Conservation (phyloP, 2,329 filamentous ascomycete genomes). For the Exophiala xenobiotica region DNA sequence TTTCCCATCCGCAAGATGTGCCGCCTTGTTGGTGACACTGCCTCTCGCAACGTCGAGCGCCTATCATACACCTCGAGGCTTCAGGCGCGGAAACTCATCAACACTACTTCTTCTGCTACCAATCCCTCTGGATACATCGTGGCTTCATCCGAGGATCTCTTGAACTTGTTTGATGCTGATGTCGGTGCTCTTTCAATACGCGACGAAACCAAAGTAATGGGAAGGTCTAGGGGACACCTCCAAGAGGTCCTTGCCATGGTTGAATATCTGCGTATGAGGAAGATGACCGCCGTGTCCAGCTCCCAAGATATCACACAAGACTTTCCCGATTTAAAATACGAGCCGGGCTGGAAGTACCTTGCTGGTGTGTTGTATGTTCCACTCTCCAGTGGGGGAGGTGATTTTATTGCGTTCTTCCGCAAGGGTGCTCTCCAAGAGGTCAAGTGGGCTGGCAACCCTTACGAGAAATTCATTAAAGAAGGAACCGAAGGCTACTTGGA, state of each 20-base stretch:
- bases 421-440: constrained; percentile 71
- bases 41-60: constrained; percentile 82
- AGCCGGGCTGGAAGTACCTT: constrained; percentile 74
- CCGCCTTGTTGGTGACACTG: constrained; percentile 78
- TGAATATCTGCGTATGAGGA: constrained; percentile 77
- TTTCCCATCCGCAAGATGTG: constrained; percentile 94
- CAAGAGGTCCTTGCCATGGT: constrained; percentile 82
- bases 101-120: constrained; percentile 73
- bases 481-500: constrained; percentile 74
- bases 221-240: constrained; percentile 64
- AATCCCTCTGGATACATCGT: constrained; percentile 90
- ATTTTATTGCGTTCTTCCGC: constrained; percentile 93
- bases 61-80: constrained; percentile 81
- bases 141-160: constrained; percentile 79
- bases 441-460: constrained; percentile 84
- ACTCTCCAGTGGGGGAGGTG: constrained; percentile 68
- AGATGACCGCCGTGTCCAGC: constrained; percentile 70
- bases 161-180: constrained; percentile 83
- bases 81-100: constrained; percentile 84
- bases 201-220: constrained; percentile 86
- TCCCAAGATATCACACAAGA: constrained; percentile 74
- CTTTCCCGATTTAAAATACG: constrained; percentile 77
- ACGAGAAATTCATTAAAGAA: constrained; percentile 72
- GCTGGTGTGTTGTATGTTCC: constrained; percentile 81
- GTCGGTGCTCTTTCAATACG: constrained; percentile 80